A percentile compares a stretch with the other conserved stretches of the same genome.
These are phyloP conservation scores for Neltuma alba DNA, from an alignment of 306 rosid genomes.

Conservation along the genomic window DNA sequence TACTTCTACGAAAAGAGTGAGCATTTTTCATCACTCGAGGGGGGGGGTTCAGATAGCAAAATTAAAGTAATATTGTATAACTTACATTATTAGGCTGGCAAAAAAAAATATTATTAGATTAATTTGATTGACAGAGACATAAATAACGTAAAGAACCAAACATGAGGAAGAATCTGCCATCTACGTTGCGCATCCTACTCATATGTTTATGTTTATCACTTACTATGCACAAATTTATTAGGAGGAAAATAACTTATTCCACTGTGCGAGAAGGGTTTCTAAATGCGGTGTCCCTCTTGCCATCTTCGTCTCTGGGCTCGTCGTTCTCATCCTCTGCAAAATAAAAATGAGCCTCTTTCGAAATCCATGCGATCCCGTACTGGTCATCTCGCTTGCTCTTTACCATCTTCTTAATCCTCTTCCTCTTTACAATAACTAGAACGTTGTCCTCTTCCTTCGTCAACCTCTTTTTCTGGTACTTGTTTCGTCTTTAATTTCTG, in stretches of 20 bases:
- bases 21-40: too few relatives aligned
- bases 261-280: neutral
- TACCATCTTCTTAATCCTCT: neutral
- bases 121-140: too few relatives aligned
- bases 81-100: too few relatives aligned
- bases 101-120: too few relatives aligned
- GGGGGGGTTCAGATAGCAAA: too few relatives aligned
- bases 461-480: neutral
- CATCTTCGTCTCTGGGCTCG: slow-evolving; percentile 4
- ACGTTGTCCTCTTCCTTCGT: neutral
- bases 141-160: neutral
- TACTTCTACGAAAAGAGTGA: too few relatives aligned
- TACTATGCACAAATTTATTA: neutral
- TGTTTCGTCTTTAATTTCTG: neutral
- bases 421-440: neutral
- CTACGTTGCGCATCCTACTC: neutral
- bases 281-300: neutral
- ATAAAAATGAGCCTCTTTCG: slow-evolving; percentile 1
- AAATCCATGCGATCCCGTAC: neutral
- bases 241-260: neutral
- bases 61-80: too few relatives aligned
- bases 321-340: neutral
- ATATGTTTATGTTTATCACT: neutral
- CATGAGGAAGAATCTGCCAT: neutral
- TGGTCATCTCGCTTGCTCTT: neutral